Evolutionary conservation across 2,329 filamentous ascomycete genomes (phyloP).

Genomic region (Phymatotrichopsis omnivora): DNA sequence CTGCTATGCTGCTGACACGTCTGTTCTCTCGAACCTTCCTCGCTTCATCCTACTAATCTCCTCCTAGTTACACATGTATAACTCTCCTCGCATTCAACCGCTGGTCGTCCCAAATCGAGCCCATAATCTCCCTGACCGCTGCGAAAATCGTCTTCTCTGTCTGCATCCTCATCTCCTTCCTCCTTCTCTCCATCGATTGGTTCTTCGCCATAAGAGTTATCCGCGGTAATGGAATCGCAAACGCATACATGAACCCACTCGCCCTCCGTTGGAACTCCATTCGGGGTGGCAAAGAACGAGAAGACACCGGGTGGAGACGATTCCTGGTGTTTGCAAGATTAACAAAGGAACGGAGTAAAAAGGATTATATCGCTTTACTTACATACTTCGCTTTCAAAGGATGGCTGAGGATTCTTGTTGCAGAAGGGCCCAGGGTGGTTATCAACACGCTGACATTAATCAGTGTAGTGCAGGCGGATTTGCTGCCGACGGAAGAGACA

Average conservation of each 20-base stretch:
- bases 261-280: conserved; percentile 77
- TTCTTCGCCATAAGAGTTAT: conserved; percentile 72
- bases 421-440: conserved; percentile 82
- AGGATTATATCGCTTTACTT: conserved; percentile 82
- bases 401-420: conserved; percentile 80
- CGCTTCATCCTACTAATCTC: background rate
- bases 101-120: conserved; percentile 71
- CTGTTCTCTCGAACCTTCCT: background rate
- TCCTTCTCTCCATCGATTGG: conserved; percentile 72
- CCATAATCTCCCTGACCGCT: conserved; percentile 62
- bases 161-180: conserved; percentile 83
- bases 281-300: conserved; percentile 47
- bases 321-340: conserved; percentile 89
- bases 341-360: conserved; percentile 83
- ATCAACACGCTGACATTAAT: conserved; percentile 84
- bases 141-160: conserved; percentile 92
- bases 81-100: conserved; percentile 80
- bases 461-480: conserved; percentile 65
- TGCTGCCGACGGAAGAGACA: conserved; percentile 46
- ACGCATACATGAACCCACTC: conserved; percentile 81
- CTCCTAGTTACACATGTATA: conserved; percentile 70
- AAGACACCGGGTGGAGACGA: conserved; percentile 69
- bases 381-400: conserved; percentile 77
- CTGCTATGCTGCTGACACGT: conserved; percentile 33
- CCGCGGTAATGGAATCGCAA: conserved; percentile 71